A percentile compares a stretch with the other conserved stretches of the same genome.
Evolutionary conservation across 2,329 filamentous ascomycete species (phyloP).

Genomic region (Alternaria sp.): DNA sequence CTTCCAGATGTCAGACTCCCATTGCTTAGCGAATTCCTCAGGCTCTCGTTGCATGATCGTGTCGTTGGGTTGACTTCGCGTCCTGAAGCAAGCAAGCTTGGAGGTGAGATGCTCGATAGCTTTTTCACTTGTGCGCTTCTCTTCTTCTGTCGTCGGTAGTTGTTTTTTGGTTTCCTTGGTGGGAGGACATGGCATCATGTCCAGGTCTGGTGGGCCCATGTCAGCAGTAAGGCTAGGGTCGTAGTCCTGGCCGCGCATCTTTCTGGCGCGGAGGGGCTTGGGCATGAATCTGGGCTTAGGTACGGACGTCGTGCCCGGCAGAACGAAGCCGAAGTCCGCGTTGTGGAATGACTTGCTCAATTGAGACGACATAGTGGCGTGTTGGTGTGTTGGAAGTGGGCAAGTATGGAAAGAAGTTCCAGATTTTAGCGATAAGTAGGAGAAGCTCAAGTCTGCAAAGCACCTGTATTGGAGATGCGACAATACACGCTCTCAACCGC

Average conservation of each 20-base stretch:
- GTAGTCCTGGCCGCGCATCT: background rate
- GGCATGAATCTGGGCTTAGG: background rate
- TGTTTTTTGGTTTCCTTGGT: background rate
- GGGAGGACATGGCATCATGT: background rate
- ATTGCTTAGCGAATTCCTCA: background rate
- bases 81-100: background rate
- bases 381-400: background rate
- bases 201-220: background rate
- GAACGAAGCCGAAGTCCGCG: background rate
- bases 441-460: background rate
- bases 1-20: background rate
- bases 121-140: background rate
- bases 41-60: background rate
- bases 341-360: background rate
- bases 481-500: background rate
- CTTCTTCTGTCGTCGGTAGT: background rate
- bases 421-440: too few species aligned
- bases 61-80: background rate
- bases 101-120: background rate
- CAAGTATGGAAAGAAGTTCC: background rate
- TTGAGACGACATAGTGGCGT: background rate
- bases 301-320: background rate
- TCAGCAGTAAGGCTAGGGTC: background rate
- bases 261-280: background rate
- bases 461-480: background rate